Evolutionary conservation across 2,329 filamentous ascomycete genomes (phyloP).

Genomic region (Hymenoscyphus fraxineus): DNA sequence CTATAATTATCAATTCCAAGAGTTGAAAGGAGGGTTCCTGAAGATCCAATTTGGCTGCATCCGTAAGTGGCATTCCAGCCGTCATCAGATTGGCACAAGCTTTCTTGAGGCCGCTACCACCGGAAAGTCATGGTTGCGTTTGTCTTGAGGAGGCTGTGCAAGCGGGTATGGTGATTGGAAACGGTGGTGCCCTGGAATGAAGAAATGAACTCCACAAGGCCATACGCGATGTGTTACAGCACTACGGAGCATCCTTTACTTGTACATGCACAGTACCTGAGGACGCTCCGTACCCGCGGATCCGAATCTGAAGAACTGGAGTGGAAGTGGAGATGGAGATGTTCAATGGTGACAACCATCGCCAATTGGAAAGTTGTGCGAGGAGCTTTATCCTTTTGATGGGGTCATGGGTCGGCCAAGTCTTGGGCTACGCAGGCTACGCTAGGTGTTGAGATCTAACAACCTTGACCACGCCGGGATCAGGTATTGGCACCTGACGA

Average conservation of each 20-base stretch:
- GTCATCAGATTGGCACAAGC: background rate
- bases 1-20: too few relatives aligned
- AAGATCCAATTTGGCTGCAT: background rate
- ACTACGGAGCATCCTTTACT: background rate
- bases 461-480: background rate
- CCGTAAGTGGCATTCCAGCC: background rate
- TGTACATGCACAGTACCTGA: background rate
- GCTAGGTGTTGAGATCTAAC: background rate
- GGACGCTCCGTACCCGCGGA: background rate
- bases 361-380: background rate
- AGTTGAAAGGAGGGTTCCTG: background rate
- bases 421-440: background rate
- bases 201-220: slow-evolving; percentile 7
- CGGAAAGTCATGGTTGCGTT: background rate
- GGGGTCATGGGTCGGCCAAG: background rate
- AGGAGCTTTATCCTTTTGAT: background rate
- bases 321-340: slow-evolving; percentile 6
- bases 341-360: background rate
- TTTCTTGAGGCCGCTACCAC: background rate
- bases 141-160: slow-evolving; percentile 7
- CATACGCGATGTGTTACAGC: slow-evolving; percentile 19
- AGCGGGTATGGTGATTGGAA: background rate
- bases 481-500: background rate
- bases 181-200: background rate
- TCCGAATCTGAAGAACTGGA: background rate